phyloP scores from a whole-genome alignment of 257 asterid genomes.

The Voacanga thouarsii region DNA sequence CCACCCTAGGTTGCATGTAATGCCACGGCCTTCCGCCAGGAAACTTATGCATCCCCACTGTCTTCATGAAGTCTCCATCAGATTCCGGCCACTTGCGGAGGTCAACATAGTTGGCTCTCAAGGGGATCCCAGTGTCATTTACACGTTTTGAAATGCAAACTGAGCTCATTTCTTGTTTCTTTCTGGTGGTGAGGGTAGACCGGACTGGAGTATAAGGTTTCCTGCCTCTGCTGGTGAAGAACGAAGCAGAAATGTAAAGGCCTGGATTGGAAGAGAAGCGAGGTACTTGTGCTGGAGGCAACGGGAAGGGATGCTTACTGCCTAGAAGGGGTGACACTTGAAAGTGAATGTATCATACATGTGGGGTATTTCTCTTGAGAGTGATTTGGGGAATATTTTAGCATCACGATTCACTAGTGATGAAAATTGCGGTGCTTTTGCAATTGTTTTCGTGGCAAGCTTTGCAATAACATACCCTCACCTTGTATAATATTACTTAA shows the following conservation, averaged over 20 bases:
- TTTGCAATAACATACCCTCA: no score
- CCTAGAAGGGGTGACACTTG: no score
- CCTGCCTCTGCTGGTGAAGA: not conserved
- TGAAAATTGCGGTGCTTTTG: no score
- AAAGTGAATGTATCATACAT: not conserved
- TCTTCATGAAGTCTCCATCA: constrained; percentile 15
- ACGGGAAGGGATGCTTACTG: not conserved
- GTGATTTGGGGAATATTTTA: not conserved
- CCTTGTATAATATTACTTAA: no score
- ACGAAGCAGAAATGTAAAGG: constrained; percentile 1
- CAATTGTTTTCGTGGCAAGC: no score
- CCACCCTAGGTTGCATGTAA: constrained; percentile 39
- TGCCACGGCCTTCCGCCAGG: constrained; percentile 36
- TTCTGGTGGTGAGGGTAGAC: not conserved
- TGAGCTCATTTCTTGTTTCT: constrained; percentile 33
- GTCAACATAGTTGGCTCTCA: constrained; percentile 50
- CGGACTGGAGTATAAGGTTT: not conserved
- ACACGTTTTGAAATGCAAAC: constrained; percentile 36
- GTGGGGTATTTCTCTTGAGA: not conserved
- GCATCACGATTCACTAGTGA: not conserved
- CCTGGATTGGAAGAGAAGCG: constrained; percentile 14
- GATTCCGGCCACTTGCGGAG: constrained; percentile 68
- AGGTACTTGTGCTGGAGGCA: not conserved
- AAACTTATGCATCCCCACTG: constrained; percentile 9
- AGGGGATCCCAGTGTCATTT: constrained; percentile 45